phyloP scores from a whole-genome alignment of 2,329 filamentous ascomycete genomes.

The Paraphoma sp. region DNA sequence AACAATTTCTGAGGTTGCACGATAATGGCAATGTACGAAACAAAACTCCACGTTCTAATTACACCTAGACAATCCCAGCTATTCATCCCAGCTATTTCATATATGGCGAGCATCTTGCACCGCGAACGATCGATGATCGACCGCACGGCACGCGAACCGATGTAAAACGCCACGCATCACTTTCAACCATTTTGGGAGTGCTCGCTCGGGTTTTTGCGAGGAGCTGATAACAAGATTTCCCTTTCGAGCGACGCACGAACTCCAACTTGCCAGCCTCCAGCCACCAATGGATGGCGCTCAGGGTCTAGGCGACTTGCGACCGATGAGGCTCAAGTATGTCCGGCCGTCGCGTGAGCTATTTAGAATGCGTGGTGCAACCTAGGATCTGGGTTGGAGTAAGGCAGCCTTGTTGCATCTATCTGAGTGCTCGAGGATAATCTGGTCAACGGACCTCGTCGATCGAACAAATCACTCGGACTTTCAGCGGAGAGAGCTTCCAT shows the following conservation, averaged over 20 bases:
- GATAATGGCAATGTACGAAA: too few relatives aligned
- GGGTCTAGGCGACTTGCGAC: neutral
- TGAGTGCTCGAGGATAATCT: too few relatives aligned
- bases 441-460: too few relatives aligned
- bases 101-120: neutral
- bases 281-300: conserved; percentile 12
- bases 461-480: too few relatives aligned
- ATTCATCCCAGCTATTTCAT: too few relatives aligned
- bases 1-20: too few relatives aligned
- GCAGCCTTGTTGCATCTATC: too few relatives aligned
- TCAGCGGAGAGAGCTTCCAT: too few relatives aligned
- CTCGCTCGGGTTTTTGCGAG: conserved; percentile 9
- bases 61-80: too few relatives aligned
- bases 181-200: conserved; percentile 1
- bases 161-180: neutral
- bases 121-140: neutral
- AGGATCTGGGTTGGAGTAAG: too few relatives aligned
- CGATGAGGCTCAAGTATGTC: conserved; percentile 5
- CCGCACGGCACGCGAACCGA: neutral
- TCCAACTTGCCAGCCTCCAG: conserved; percentile 8
- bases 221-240: neutral
- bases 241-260: conserved; percentile 4
- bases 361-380: neutral
- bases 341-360: neutral
- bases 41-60: too few relatives aligned